Evolutionary conservation across 1,139 yeast species (phyloP).

Genomic region (Yamadazyma atmosphaerica): DNA sequence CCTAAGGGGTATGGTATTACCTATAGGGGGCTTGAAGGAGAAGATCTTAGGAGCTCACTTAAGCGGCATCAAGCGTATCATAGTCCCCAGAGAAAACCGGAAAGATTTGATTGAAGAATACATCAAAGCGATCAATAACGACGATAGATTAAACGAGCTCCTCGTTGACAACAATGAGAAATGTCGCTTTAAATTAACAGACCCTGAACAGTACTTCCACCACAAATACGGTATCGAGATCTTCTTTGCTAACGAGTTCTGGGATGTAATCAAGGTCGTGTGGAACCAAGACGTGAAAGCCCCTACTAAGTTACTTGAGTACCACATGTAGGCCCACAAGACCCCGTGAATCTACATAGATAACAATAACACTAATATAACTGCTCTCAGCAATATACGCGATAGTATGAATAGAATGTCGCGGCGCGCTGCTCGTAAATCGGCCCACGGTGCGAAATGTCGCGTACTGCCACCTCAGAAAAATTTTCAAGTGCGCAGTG

Average conservation of each 20-base stretch:
- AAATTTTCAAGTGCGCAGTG: too few species aligned
- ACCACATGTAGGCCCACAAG: constrained; percentile 29
- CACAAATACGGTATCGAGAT: constrained; percentile 58
- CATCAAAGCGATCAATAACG: constrained; percentile 37
- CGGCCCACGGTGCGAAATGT: too few species aligned
- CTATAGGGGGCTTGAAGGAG: constrained; percentile 89
- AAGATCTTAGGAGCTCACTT: constrained; percentile 83
- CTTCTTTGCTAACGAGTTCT: constrained; percentile 70
- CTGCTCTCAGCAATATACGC: too few species aligned
- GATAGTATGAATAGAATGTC: too few species aligned
- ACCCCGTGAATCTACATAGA: too few species aligned
- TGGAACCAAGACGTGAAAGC: constrained; percentile 56
- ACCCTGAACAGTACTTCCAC: constrained; percentile 48
- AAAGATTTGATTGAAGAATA: constrained; percentile 67
- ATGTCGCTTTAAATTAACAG: constrained; percentile 30
- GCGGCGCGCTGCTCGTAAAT: too few species aligned
- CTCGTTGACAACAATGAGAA: constrained; percentile 36
- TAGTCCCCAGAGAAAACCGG: constrained; percentile 71
- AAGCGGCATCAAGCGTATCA: constrained; percentile 57
- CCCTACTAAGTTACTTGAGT: constrained; percentile 27
- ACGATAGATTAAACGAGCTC: constrained; percentile 30
- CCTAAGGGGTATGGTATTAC: constrained; percentile 78
- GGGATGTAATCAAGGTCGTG: constrained; percentile 69
- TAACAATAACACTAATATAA: too few species aligned
- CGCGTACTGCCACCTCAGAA: too few species aligned